phyloP scores from a whole-genome alignment of 768 basidiomycete genomes.

The Russula virescens region DNA sequence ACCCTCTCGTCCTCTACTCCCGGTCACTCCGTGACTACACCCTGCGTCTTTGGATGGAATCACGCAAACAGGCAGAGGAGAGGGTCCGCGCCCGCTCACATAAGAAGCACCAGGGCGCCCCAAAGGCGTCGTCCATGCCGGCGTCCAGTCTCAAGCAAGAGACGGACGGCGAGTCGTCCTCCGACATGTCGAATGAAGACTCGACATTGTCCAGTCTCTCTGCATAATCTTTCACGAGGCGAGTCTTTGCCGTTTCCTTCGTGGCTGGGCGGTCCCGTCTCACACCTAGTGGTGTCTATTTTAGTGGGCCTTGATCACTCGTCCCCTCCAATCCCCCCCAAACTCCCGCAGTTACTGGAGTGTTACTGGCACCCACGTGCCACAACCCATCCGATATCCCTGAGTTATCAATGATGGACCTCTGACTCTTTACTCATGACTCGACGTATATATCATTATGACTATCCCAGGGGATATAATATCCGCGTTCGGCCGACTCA shows the following conservation, averaged over 20 bases:
- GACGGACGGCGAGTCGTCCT: neutral
- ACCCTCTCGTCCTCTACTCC: slow-evolving; percentile 46
- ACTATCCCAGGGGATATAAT: slow-evolving; percentile 4
- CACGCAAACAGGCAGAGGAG: slow-evolving; percentile 53
- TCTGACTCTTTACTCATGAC: neutral
- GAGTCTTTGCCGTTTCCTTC: neutral
- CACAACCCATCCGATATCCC: neutral
- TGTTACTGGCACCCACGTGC: too few relatives aligned
- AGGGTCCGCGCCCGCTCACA: slow-evolving; percentile 25
- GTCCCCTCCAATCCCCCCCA: neutral
- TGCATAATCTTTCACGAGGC: neutral
- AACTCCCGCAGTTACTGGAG: neutral
- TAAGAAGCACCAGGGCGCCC: slow-evolving; percentile 20
- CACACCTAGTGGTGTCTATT: neutral
- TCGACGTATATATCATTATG: slow-evolving; percentile 12
- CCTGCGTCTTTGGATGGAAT: slow-evolving; percentile 60
- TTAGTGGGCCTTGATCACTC: neutral
- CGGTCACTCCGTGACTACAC: slow-evolving; percentile 65
- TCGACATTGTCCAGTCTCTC: neutral
- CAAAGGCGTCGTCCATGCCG: slow-evolving; percentile 5
- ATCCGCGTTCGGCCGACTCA: neutral
- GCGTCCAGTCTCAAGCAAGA: neutral
- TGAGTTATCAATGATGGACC: neutral
- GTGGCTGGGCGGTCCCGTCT: neutral
- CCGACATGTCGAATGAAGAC: neutral